Percentiles rank a stretch among this genome's conserved stretches.
These are phyloP conservation scores for Ascoidea tarda DNA, from an alignment of 805 yeast species.

Conservation along the genomic window DNA sequence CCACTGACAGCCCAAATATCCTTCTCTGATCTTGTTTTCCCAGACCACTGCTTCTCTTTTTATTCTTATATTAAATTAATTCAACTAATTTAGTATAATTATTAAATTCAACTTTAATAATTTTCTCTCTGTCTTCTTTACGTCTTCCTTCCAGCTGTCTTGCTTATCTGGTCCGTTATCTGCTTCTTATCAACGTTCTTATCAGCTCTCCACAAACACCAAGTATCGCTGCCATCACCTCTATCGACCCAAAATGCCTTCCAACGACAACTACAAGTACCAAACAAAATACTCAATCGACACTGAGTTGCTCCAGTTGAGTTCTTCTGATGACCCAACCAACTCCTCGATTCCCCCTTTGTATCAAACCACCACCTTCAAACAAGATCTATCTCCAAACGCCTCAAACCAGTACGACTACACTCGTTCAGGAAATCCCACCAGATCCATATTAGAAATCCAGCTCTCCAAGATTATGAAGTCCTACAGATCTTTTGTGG, in stretches of 20 bases:
- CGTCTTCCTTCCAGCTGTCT: neutral
- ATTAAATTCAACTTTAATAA: too few relatives aligned
- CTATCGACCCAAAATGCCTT: neutral
- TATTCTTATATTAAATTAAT: too few relatives aligned
- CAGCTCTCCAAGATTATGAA: constrained; percentile 70
- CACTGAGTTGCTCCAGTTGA: constrained; percentile 48
- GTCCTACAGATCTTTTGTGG: constrained; percentile 68
- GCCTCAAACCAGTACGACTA: constrained; percentile 68
- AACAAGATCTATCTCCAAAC: constrained; percentile 55
- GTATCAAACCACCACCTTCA: constrained; percentile 91
- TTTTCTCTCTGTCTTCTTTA: neutral
- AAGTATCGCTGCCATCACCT: too few relatives aligned
- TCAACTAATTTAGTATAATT: neutral
- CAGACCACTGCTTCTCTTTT: neutral
- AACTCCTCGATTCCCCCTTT: constrained; percentile 78
- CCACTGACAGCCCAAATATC: neutral
- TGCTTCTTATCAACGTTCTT: too few relatives aligned
- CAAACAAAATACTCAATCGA: constrained; percentile 33
- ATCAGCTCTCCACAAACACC: neutral
- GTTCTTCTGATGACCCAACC: constrained; percentile 52
- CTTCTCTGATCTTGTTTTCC: neutral
- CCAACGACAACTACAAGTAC: neutral
- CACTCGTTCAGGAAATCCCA: constrained; percentile 90
- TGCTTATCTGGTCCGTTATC: neutral
- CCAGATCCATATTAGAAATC: constrained; percentile 66